Conservation (phyloP, 2,329 filamentous ascomycete genomes). For the Huntiella bhutanensis region DNA sequence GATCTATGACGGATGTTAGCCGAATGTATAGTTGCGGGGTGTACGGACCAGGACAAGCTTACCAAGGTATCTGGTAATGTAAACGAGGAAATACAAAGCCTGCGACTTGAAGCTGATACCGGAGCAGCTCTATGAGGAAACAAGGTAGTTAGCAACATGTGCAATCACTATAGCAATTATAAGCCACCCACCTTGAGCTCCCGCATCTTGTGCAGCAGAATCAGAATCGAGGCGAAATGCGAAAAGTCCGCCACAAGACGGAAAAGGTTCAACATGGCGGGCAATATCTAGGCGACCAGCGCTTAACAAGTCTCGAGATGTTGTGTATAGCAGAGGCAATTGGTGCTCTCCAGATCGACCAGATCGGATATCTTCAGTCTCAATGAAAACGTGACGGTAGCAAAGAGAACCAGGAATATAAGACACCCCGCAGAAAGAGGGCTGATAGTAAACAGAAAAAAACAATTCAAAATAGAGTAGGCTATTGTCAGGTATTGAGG, state of each 20-base stretch:
- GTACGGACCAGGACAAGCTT: slow-evolving; percentile 14
- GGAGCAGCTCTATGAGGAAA: slow-evolving; percentile 55
- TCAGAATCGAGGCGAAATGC: slow-evolving; percentile 84
- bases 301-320: background rate
- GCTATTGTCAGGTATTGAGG: too few relatives aligned
- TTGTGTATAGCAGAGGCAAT: too few relatives aligned
- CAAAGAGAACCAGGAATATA: too few relatives aligned
- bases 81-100: slow-evolving; percentile 83
- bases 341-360: too few relatives aligned
- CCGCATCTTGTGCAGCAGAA: slow-evolving; percentile 85
- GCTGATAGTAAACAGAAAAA: too few relatives aligned
- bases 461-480: too few relatives aligned
- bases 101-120: slow-evolving; percentile 99
- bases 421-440: too few relatives aligned
- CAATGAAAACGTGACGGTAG: too few relatives aligned
- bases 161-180: background rate
- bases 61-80: slow-evolving; percentile 83
- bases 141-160: background rate
- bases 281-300: slow-evolving; percentile 1
- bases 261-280: slow-evolving; percentile 32
- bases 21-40: background rate
- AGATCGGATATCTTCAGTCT: too few relatives aligned
- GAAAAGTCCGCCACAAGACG: slow-evolving; percentile 61
- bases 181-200: slow-evolving; percentile 6
- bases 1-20: slow-evolving; percentile 32